Base-by-base conservation (phyloP, 2,329 filamentous ascomycete genomes). In the Myriosclerotinia scirpicola region DNA sequence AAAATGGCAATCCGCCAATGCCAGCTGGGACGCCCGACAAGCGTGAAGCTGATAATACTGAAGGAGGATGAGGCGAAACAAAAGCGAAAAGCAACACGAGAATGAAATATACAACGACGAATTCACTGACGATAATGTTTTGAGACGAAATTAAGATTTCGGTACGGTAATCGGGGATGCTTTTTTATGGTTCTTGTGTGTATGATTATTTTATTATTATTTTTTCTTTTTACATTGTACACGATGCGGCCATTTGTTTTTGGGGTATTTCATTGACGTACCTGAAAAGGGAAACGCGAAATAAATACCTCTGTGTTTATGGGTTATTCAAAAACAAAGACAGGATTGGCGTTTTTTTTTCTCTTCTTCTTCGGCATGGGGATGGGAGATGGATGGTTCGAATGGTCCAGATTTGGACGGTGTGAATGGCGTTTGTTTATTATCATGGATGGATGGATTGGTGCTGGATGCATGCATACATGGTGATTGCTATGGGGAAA, bases 1-100 rank as follows among this genome's bases (percentile, higher is more conserved):
- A 76, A 64, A 74, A 71, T 55, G 67, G 70, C 3, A 75, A 73
- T 66, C 73, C 74, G n/a, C 70, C 74, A 12, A 63, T 72, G 36
- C 70, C 70, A 34, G 61, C 53, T 22, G 59, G 65, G 22, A 44
- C 38, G 15, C 52, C 52, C n/a, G 65, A 67, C 46, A 60, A 60
- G 40, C 52, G 53, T 30, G 59, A 52, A 17, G 54, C 65, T 22
- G 65, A 67, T 14, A 59, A 48, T 30, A 54, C 50, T 20, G 65
- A 46, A n/a, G n/a, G n/a, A n/a, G 52, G 22, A 42, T 67, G 59
- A 61, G 3, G 38, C 38, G 44, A 53, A 56, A 26, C 14, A 38
- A 52, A 26, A 63, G n/a, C 14, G 38, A 58, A 30, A 36, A 48
- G 42, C 42, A 46, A 54, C 15, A 50, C 48, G 50, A 63, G 46